Evolutionary conservation across 2,329 filamentous ascomycete species (phyloP), one percentile per base, ranked within the genome.

Genomic region (Paramyrothecium sp.): DNA sequence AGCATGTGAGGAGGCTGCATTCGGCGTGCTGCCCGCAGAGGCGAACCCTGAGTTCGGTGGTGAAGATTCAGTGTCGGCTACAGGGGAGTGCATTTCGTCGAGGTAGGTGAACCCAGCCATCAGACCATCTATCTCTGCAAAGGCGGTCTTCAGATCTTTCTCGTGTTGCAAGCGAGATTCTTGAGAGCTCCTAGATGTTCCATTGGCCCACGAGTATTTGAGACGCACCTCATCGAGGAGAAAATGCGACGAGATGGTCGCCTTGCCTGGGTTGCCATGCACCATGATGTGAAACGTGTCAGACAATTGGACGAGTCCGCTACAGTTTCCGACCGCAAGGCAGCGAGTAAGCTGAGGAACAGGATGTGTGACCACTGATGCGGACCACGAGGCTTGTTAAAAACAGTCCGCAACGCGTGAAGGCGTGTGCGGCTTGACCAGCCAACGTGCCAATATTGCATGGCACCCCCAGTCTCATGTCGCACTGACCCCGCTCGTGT

Each of bases 101-200:
- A 63, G 33, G 10, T 56, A 60, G 1, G 44, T 51, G 3, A 65
- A 51, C 2, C 57, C 63, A 2, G 61, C 58, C 21, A 59, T 59
- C 11, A 66, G 30, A 0, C 63, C 64, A 11, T 65, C 57, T 0
- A 61, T 53, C 53, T 66, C 55, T 7, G 47, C 56, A 0, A 63
- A 55, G 3, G 56, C 58, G 3, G 17, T 54, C 2, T 50, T 21
- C 7, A 57, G 50, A n/a, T 60, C 33, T 16, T 38, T 38, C 16
- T 16, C 10, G 33, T 38, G 16, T 38, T 38, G 33, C 16, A 16
- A 10, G 8, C 16, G 33, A 16, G 33, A 55, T 10, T n/a, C 19
- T 2, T n/a, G n/a, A 26, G 58, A 51, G 33, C 54, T 49, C 7
- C 11, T 3, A 3, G 41, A 51, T 3, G 51, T 53, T 1, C 21